phyloP scores from a whole-genome alignment of 139 green algal genomes.

The Chlorella sp. region DNA sequence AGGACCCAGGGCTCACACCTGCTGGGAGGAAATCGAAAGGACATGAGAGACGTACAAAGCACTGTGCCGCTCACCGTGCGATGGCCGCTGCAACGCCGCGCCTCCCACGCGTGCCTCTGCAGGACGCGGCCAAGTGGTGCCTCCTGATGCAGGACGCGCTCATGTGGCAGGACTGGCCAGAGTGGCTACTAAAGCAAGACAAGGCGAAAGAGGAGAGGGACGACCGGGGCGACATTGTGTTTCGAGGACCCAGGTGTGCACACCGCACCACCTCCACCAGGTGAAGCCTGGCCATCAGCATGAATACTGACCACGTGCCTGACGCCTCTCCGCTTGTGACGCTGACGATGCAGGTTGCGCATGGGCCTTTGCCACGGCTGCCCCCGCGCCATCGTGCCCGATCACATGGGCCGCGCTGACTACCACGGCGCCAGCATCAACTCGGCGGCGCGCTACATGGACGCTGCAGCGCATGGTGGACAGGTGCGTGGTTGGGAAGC shows the following conservation, averaged over 20 bases:
- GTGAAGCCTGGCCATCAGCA: no score
- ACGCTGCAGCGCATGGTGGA: not conserved
- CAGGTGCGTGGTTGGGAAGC: no score
- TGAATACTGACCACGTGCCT: no score
- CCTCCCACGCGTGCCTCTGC: no score
- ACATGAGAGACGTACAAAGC: no score
- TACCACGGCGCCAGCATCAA: conserved; percentile 49
- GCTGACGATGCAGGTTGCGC: conserved; percentile 38
- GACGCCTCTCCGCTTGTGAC: no score
- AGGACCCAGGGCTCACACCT: no score
- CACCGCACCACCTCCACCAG: no score
- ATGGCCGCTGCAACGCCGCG: no score
- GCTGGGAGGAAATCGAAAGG: no score
- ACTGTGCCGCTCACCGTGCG: no score
- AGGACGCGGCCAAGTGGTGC: conserved; percentile 39
- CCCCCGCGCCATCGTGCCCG: conserved; percentile 28
- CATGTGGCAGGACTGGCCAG: conserved; percentile 42
- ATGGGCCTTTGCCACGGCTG: conserved; percentile 38
- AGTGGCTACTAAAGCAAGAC: conserved; percentile 7
- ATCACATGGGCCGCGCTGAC: conserved; percentile 37
- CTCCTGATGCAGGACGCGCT: conserved; percentile 37
- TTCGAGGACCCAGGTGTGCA: conserved; percentile 33
- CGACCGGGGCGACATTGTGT: conserved; percentile 13
- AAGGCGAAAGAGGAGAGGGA: conserved; percentile 5
- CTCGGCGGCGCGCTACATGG: conserved; percentile 6